Conservation (phyloP, 139 green algal genomes). For the Tetradesmus obliquus region DNA sequence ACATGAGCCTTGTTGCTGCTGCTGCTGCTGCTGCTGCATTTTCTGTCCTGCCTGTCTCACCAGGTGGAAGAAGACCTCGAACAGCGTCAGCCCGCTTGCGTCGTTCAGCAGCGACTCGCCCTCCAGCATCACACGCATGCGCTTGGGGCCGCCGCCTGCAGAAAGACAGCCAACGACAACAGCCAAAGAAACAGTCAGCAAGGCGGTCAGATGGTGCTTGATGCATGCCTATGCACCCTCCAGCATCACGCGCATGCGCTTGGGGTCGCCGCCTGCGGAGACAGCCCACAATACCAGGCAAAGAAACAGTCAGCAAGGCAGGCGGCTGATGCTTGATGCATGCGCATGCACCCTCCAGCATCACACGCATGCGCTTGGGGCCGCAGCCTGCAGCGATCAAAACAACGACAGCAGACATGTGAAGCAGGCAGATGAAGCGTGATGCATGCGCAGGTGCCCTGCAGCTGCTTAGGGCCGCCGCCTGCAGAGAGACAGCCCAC, state of each 20-base stretch:
- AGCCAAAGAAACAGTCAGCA: background rate
- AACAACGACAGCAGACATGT: no score
- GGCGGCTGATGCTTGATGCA: no score
- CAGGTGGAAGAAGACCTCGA: conserved; percentile 64
- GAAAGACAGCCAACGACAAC: background rate
- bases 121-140: conserved; percentile 83
- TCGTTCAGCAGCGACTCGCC: conserved; percentile 92
- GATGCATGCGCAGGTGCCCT: no score
- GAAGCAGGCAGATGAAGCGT: no score
- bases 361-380: conserved; percentile 77
- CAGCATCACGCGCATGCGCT: conserved; percentile 77
- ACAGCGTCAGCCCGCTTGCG: conserved; percentile 83
- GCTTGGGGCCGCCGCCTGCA: conserved; percentile 78
- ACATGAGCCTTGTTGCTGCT: background rate
- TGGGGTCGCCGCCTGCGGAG: conserved; percentile 72
- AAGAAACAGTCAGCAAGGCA: no score
- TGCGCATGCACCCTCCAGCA: conserved; percentile 78
- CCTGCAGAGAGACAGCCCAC: conserved; percentile 44
- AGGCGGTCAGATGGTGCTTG: no score
- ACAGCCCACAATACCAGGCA: no score
- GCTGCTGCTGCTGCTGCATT: background rate
- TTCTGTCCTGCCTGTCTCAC: background rate
- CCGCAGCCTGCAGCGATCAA: conserved; percentile 34
- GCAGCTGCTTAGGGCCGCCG: conserved; percentile 23
- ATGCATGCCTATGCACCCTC: conserved; percentile 49